Percentiles rank a stretch among this genome's conserved stretches.
Conservation (phyloP, 352 stramenopile genomes). For the Albugo laibachii region DNA sequence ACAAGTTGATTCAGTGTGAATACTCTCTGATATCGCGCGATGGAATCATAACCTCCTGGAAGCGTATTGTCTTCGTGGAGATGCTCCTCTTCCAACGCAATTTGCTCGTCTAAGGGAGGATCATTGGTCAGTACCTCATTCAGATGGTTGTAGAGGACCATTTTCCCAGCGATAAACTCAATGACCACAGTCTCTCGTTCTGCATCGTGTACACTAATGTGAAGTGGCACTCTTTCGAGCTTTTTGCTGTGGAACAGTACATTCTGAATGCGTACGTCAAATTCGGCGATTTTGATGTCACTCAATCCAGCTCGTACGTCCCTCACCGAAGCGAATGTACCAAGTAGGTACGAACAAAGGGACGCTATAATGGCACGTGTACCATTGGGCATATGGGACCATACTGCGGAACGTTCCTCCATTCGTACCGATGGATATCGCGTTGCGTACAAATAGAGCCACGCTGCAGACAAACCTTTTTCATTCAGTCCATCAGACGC, state of each 20-base stretch:
- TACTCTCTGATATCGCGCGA: slow-evolving; percentile 17
- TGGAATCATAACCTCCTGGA: slow-evolving; percentile 31
- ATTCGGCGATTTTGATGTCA: slow-evolving; percentile 31
- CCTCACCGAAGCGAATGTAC: slow-evolving; percentile 38
- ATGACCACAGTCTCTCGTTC: slow-evolving; percentile 43
- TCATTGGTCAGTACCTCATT: slow-evolving; percentile 54
- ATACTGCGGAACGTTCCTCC: slow-evolving; percentile 4
- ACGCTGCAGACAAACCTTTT: slow-evolving; percentile 22
- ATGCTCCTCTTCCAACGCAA: slow-evolving; percentile 9
- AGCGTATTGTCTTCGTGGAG: slow-evolving; percentile 12
- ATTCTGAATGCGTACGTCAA: slow-evolving; percentile 15
- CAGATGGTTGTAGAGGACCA: slow-evolving; percentile 35
- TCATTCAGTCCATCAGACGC: slow-evolving; percentile 34
- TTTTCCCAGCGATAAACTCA: slow-evolving; percentile 35
- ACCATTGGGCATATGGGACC: slow-evolving; percentile 8
- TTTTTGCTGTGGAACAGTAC: slow-evolving; percentile 3
- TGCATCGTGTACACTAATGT: slow-evolving; percentile 41
- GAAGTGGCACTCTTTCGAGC: slow-evolving; percentile 20
- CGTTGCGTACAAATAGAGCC: slow-evolving; percentile 22
- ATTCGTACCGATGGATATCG: slow-evolving; percentile 19
- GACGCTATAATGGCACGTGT: slow-evolving; percentile 32
- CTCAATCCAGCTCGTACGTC: slow-evolving; percentile 29
- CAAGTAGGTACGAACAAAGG: slow-evolving; percentile 44
- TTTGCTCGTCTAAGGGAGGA: slow-evolving; percentile 26
- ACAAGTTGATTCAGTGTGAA: slow-evolving; percentile 49